Conservation (phyloP, 805 yeast species). For the Candida ipomoeae region DNA sequence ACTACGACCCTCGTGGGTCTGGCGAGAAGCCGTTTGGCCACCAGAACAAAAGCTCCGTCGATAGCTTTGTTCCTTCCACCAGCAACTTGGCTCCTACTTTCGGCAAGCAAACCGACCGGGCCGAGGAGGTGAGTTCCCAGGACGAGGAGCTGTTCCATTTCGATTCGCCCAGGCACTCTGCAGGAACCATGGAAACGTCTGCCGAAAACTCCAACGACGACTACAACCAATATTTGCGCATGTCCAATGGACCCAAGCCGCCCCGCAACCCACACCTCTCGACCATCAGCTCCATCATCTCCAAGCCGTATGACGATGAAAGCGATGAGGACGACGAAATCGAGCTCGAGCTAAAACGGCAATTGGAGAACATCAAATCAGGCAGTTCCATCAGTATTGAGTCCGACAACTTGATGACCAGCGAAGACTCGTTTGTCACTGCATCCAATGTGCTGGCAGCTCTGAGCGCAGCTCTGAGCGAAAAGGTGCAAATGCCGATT, state of each 20-base stretch:
- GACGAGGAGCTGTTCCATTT: conserved; percentile 8
- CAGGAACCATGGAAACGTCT: conserved; percentile 8
- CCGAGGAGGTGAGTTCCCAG: conserved; percentile 5
- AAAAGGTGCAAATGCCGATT: conserved; percentile 4
- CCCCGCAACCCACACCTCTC: conserved; percentile 33
- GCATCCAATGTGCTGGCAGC: conserved; percentile 3
- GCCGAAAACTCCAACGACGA: conserved; percentile 20
- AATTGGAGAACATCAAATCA: conserved; percentile 32
- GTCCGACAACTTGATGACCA: conserved; percentile 1
- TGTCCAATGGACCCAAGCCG: conserved; percentile 6
- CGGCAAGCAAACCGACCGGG: neutral
- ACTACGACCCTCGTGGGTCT: conserved; percentile 14
- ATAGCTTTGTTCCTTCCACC: conserved; percentile 9
- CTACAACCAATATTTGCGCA: conserved; percentile 20
- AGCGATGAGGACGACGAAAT: conserved; percentile 31
- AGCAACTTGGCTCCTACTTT: conserved; percentile 8
- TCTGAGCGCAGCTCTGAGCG: neutral
- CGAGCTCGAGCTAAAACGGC: conserved; percentile 36
- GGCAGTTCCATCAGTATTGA: conserved; percentile 12
- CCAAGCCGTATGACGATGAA: conserved; percentile 27
- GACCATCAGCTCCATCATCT: conserved; percentile 40
- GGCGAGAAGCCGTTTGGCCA: neutral
- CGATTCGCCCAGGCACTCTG: conserved; percentile 4
- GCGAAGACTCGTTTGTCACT: conserved; percentile 12
- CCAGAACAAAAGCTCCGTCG: neutral